Evolutionary conservation across 495 filamentous ascomycete genomes (phyloP), one percentile per base, ranked within the genome.

Genomic region (Penicillium cinerascens): DNA sequence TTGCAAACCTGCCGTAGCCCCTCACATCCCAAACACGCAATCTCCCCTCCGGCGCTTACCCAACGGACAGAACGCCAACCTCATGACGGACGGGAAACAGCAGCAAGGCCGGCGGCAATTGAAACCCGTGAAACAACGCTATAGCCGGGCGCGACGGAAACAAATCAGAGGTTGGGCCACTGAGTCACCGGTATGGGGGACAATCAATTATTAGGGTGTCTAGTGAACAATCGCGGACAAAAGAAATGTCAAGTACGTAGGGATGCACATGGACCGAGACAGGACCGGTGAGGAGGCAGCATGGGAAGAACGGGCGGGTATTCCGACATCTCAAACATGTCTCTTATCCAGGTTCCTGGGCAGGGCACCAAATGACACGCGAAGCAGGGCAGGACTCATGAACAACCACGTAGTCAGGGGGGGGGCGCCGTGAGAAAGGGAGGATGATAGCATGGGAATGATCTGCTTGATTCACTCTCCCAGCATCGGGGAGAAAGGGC

Each of bases 401-500:
- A 6, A 6, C 26, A 10, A 1, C 26, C 26, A 29, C 26, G 26
- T 29, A 29, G 26, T 33, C 11, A 33, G 13, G 11, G 29, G 29
- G 29, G 11, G 10, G 7, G 26, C 26, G 26, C n/a, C 22, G 6
- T 23, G 22, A 23, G n/a, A n/a, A n/a, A 23, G 6, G 22, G 22
- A 23, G 22, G 22, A 3, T 2, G 2, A 23, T 23, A 23, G 52
- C 51, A 54, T 55, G 54, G 29, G 58, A 64, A 64, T 64, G 61
- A 64, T 61, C 51, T 49, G 29, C 57, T 44, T 41, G 13, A 7
- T 36, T 42, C 29, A 26, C 25, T 47, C 52, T 58, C 57, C 54
- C 61, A 61, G 52, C 58, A 53, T 59, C 54, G 51, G 61, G 60
- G 58, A 49, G 39, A 43, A 55, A 49, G 54, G 39, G 11, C 57